Conservation (phyloP, 768 basidiomycete genomes). For the Tubosaeta brunneosetosa region DNA sequence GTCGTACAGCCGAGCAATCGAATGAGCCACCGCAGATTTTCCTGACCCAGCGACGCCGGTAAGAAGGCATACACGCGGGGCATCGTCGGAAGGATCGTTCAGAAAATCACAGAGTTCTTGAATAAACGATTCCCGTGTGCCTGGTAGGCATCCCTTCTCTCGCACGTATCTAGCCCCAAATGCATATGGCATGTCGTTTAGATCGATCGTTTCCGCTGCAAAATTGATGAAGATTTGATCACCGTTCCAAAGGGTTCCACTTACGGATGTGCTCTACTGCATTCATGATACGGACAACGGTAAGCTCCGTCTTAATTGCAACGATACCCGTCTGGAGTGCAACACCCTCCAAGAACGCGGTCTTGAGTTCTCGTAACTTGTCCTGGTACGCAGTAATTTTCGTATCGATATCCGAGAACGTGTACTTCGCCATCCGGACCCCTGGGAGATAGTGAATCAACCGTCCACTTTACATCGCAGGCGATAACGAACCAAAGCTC, state of each 20-base stretch:
- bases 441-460: background rate
- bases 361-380: background rate
- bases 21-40: background rate
- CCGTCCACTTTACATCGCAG: background rate
- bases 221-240: background rate
- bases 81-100: background rate
- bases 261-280: background rate
- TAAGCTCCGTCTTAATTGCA: background rate
- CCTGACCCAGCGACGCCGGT: constrained; percentile 4
- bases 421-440: background rate
- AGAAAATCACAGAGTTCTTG: background rate
- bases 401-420: background rate
- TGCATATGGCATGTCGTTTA: constrained; percentile 7
- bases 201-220: background rate
- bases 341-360: background rate
- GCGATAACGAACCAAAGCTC: too few relatives aligned
- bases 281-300: too few relatives aligned
- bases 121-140: background rate
- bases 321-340: background rate
- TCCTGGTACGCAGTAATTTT: background rate
- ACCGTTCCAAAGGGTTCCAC: background rate
- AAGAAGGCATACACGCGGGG: constrained; percentile 13
- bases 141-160: constrained; percentile 2
- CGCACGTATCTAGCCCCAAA: constrained; percentile 8
- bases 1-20: constrained; percentile 9